Conservation (phyloP, 23 red algal genomes). For the Pyropia yezoensis region DNA sequence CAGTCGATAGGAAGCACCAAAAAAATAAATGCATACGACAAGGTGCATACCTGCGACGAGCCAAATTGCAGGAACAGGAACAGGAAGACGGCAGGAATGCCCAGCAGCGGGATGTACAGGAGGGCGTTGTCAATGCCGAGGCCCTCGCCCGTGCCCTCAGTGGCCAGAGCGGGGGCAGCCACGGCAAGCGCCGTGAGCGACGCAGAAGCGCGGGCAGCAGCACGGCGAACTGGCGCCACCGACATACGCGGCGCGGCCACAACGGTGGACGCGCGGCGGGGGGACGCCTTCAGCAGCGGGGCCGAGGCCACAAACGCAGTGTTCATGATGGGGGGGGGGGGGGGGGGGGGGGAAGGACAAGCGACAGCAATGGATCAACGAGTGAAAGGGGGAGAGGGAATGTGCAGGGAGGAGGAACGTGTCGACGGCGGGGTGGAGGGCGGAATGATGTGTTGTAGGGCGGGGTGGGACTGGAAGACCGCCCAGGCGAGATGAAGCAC, state of each 20-base stretch:
- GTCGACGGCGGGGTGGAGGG: too few species aligned
- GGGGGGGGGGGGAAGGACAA: too few species aligned
- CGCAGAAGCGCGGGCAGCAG: constrained; percentile 43
- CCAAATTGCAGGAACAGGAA: constrained; percentile 40
- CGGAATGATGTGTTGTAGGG: too few species aligned
- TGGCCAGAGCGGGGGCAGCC: constrained; percentile 34
- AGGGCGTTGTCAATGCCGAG: constrained; percentile 64
- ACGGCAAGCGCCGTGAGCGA: constrained; percentile 18
- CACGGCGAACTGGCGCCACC: constrained; percentile 11
- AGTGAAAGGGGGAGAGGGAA: too few species aligned
- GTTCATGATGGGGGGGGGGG: too few species aligned
- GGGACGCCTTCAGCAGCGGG: too few species aligned
- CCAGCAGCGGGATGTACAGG: constrained; percentile 49
- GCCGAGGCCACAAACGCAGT: too few species aligned
- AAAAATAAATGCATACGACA: neutral
- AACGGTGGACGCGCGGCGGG: too few species aligned
- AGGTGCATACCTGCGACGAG: neutral
- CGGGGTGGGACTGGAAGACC: too few species aligned
- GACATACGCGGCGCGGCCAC: constrained; percentile 29
- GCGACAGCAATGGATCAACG: too few species aligned
- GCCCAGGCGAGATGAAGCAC: too few species aligned
- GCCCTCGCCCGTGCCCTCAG: constrained; percentile 65
- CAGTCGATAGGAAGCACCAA: neutral
- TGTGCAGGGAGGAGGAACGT: too few species aligned
- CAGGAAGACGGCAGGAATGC: constrained; percentile 59